phyloP scores from a whole-genome alignment of 306 rosid genomes.

The Oxytropis ochrocephala region DNA sequence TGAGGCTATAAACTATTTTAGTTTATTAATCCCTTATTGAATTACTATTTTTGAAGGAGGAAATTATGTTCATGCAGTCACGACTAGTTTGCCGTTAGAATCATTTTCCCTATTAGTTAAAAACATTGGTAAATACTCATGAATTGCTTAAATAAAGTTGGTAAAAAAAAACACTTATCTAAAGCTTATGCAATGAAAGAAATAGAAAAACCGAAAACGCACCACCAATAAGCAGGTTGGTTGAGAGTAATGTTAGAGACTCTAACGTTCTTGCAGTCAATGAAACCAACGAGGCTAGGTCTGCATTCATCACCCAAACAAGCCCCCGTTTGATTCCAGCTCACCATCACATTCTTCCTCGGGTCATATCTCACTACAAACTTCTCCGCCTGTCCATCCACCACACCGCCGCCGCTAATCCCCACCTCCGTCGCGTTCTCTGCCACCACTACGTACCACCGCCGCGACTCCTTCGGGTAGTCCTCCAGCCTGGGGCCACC shows the following conservation, averaged over 20 bases:
- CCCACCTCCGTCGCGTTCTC: slow-evolving; percentile 75
- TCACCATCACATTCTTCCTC: slow-evolving; percentile 91
- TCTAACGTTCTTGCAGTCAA: slow-evolving; percentile 39
- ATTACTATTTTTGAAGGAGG: too few relatives aligned
- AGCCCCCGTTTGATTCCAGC: slow-evolving; percentile 79
- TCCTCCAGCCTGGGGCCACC: slow-evolving; percentile 59
- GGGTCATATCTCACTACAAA: slow-evolving; percentile 58
- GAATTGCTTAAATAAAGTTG: too few relatives aligned
- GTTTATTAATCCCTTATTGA: not conserved
- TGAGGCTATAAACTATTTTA: not conserved
- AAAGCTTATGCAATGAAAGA: too few relatives aligned
- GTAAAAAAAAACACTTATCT: too few relatives aligned
- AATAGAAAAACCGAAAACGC: too few relatives aligned
- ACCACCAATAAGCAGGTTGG: slow-evolving; percentile 96
- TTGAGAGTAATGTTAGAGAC: slow-evolving; percentile 50
- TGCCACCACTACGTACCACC: slow-evolving; percentile 85
- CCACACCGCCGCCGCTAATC: slow-evolving; percentile 75
- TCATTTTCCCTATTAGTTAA: too few relatives aligned
- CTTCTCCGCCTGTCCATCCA: slow-evolving; percentile 76
- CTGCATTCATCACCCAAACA: slow-evolving; percentile 90
- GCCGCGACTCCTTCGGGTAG: slow-evolving; percentile 49
- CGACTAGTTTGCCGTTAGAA: too few relatives aligned
- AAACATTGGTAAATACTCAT: too few relatives aligned
- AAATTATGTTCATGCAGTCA: too few relatives aligned
- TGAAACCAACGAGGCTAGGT: slow-evolving; percentile 73